Evolutionary conservation across 768 basidiomycete species (phyloP), one percentile per base, ranked within the genome.

Genomic region (Mycena albidolilacea): DNA sequence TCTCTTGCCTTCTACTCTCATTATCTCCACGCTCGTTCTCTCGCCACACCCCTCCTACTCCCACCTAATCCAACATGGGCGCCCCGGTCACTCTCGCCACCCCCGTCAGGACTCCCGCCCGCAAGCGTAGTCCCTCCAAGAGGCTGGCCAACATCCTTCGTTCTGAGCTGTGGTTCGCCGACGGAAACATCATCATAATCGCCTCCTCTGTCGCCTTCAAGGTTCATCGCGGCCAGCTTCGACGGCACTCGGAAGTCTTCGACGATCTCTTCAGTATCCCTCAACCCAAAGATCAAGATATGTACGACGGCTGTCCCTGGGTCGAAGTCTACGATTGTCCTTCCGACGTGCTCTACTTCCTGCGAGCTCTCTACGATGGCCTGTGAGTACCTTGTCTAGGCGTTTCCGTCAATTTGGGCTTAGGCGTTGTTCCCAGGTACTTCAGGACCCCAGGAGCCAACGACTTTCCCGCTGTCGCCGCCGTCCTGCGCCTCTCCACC

Each of bases 201-300:
- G 87, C 90, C 1, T 87, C 86, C 0, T 80, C 81, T 21, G 87
- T 87, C 14, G 90, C 87, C 0, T 94, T 94, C 86, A 93, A 91
- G 73, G 92, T 94, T 5, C 93, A 94, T 77, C 87, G 89, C 7
- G 92, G 93, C 0, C 92, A 93, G 75, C 87, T 95, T 35, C 87
- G 87, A 69, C 88, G 94, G 7, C 93, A 95, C 71, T 94, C 93
- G 0, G 93, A 94, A 50, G 85, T 95, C n/a, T 95, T 95, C 80
- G 85, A 86, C 70, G 90, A 88, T 72, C 82, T 94, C 70, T 90
- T 95, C 75, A 84, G 87, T 1, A 80, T 95, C 10, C 92, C 92
- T 4, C 90, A 90, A 71, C 92, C 92, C 1, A 64, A 79, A 41
- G 81, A 84, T 17, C 84, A 85, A 67, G 85, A 86, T 15, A 78